A percentile compares a stretch with the other conserved stretches of the same genome.
Conservation (phyloP, 2,329 filamentous ascomycete species). For the Biscogniauxia sp. region DNA sequence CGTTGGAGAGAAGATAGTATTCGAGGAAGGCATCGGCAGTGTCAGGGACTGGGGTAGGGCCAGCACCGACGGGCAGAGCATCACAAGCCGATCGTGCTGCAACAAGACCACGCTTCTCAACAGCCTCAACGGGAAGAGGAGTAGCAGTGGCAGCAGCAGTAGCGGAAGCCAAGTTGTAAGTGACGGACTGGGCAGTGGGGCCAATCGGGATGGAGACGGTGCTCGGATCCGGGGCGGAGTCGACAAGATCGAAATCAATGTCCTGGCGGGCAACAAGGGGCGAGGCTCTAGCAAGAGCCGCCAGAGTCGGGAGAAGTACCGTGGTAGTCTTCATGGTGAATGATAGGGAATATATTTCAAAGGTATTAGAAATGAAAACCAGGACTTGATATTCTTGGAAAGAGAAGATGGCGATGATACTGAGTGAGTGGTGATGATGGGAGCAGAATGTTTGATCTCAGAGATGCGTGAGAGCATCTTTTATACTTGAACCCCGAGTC, state of each 20-base stretch:
- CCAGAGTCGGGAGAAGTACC: constrained; percentile 16
- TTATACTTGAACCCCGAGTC: neutral
- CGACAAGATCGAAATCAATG: constrained; percentile 35
- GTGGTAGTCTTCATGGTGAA: constrained; percentile 17
- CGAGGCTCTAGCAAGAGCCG: constrained; percentile 16
- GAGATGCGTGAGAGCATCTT: neutral
- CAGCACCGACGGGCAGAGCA: constrained; percentile 25
- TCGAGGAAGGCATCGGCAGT: constrained; percentile 31
- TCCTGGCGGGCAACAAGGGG: constrained; percentile 28
- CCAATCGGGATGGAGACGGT: constrained; percentile 29
- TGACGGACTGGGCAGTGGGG: constrained; percentile 26
- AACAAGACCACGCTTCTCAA: constrained; percentile 8
- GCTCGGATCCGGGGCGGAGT: constrained; percentile 31
- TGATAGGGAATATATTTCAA: neutral
- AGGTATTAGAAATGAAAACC: neutral
- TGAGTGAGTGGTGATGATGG: neutral
- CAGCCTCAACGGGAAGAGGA: constrained; percentile 20
- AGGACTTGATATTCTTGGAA: neutral
- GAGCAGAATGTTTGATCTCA: neutral
- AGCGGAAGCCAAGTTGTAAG: constrained; percentile 29
- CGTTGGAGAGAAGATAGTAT: constrained; percentile 16
- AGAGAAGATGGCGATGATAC: neutral
- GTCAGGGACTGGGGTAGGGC: constrained; percentile 33
- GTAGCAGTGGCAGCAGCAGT: constrained; percentile 21
- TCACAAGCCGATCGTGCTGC: constrained; percentile 18